Evolutionary conservation across 345 rosid species (phyloP).

Genomic region (Trapa incisa): DNA sequence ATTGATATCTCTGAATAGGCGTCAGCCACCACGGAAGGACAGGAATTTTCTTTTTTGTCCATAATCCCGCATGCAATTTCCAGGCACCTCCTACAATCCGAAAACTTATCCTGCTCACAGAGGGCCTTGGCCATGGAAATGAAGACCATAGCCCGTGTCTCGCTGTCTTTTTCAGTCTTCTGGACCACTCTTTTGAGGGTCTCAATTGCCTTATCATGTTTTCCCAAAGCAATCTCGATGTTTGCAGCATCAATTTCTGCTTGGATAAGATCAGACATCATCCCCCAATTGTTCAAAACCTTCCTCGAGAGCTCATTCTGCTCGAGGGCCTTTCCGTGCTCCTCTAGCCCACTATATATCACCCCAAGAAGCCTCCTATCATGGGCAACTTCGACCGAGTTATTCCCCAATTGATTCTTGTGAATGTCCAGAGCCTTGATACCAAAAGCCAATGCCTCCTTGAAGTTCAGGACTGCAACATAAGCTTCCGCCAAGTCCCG

Average conservation of each 20-base stretch:
- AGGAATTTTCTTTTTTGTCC: slow-evolving; percentile 50
- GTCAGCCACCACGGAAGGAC: slow-evolving; percentile 74
- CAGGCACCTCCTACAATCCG: slow-evolving; percentile 64
- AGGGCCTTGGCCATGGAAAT: slow-evolving; percentile 82
- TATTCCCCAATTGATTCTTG: slow-evolving; percentile 46
- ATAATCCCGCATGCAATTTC: slow-evolving; percentile 72
- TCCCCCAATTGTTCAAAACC: slow-evolving; percentile 75
- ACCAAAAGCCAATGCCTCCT: slow-evolving; percentile 64
- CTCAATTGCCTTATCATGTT: slow-evolving; percentile 55
- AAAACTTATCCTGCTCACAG: slow-evolving; percentile 45
- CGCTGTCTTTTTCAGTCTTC: slow-evolving; percentile 65
- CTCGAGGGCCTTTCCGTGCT: slow-evolving; percentile 76
- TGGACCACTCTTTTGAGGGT: slow-evolving; percentile 49
- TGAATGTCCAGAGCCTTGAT: slow-evolving; percentile 73
- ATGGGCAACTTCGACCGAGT: slow-evolving; percentile 76
- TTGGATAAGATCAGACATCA: slow-evolving; percentile 48
- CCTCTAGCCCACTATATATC: slow-evolving; percentile 75
- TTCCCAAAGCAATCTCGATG: slow-evolving; percentile 82
- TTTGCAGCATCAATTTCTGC: slow-evolving; percentile 85
- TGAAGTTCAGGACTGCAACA: slow-evolving; percentile 70
- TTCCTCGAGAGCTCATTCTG: slow-evolving; percentile 67
- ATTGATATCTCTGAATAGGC: slow-evolving; percentile 85
- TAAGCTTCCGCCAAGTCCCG: slow-evolving; percentile 73
- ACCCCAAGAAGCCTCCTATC: slow-evolving; percentile 86
- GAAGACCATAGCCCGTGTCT: slow-evolving; percentile 59